Conservation (phyloP, 2,329 filamentous ascomycete genomes). For the Scedosporium dehoogii region DNA sequence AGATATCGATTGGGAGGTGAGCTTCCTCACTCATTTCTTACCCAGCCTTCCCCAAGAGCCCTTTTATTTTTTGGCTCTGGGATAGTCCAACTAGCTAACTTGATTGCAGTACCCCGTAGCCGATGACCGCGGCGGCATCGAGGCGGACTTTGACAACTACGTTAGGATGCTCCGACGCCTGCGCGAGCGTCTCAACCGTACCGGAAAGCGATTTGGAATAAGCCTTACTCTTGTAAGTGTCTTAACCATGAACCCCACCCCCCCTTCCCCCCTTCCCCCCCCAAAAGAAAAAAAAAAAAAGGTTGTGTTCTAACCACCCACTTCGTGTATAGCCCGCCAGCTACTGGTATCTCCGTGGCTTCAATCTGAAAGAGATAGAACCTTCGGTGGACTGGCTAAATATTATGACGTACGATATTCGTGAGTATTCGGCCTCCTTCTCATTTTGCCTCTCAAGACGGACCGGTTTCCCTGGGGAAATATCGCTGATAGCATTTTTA, state of each 20-base stretch:
- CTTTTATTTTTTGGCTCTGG: too few species aligned
- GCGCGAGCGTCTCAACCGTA: neutral
- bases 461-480: neutral
- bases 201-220: conserved; percentile 1
- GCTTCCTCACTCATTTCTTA: neutral
- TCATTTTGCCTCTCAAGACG: neutral
- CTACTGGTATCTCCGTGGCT: conserved; percentile 20
- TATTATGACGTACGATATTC: conserved; percentile 35
- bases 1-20: too few species aligned
- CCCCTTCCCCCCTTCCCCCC: too few species aligned
- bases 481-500: neutral
- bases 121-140: conserved; percentile 9
- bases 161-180: conserved; percentile 30
- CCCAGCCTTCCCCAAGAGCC: neutral
- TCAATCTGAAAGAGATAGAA: conserved; percentile 15
- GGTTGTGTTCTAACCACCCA: neutral
- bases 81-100: neutral
- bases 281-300: too few species aligned
- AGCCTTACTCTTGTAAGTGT: conserved; percentile 5
- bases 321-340: conserved; percentile 8
- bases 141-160: conserved; percentile 11
- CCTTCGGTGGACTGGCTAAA: conserved; percentile 28
- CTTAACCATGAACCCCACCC: too few species aligned
- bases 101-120: conserved; percentile 9
- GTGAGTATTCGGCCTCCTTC: neutral